These are phyloP conservation scores for Globisporangium lucens DNA, from an alignment of 352 stramenopile species.

Conservation along the genomic window DNA sequence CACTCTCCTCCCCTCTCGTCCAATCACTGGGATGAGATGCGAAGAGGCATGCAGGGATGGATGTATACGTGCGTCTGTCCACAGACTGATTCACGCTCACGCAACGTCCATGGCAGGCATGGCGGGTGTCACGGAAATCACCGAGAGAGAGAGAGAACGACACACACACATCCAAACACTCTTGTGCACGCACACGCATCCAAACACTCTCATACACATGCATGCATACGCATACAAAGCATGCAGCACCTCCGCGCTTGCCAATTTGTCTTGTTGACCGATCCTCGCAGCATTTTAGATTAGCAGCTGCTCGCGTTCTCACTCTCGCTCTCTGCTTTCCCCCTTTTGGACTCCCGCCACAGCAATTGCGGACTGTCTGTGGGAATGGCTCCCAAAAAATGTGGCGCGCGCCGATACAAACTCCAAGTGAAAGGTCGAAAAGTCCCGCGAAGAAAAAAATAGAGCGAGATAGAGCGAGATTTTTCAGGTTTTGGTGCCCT, in stretches of 20 bases:
- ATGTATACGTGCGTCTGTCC: background rate
- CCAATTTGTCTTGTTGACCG: background rate
- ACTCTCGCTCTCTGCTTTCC: background rate
- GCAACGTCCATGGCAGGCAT: background rate
- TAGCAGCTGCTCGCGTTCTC: background rate
- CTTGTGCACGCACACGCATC: background rate
- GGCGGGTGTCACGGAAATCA: background rate
- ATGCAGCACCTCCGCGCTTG: background rate
- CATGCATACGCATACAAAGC: background rate
- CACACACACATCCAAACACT: background rate
- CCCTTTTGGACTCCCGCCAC: background rate
- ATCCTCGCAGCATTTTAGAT: background rate
- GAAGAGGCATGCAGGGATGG: conserved; percentile 1
- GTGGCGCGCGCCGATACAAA: conserved; percentile 2
- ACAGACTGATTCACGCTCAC: conserved; percentile 3
- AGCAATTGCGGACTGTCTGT: conserved; percentile 1
- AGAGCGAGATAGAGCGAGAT: conserved; percentile 26
- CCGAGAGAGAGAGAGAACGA: background rate
- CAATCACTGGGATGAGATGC: conserved; percentile 8
- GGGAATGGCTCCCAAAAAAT: background rate
- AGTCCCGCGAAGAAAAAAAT: background rate
- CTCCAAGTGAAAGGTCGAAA: conserved; percentile 3
- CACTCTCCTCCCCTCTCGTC: background rate
- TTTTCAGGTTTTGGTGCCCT: conserved; percentile 12
- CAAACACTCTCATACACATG: too few relatives aligned